These are phyloP conservation scores for Wickerhamiella cacticola DNA, from an alignment of 805 yeast species.

Conservation along the genomic window DNA sequence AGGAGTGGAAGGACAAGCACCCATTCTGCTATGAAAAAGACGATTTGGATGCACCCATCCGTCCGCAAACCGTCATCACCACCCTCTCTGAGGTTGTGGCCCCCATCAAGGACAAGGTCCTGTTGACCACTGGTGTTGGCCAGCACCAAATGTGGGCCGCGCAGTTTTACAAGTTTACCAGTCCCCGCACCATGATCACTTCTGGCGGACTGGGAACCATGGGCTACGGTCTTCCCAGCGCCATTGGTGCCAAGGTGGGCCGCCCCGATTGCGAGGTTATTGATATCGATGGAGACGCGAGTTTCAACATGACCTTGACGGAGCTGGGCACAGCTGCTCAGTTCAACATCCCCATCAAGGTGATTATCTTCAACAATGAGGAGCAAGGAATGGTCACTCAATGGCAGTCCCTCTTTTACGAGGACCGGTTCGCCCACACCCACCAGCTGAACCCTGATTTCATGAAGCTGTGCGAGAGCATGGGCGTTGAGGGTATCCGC, in stretches of 20 bases:
- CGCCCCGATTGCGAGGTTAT: slow-evolving; percentile 89
- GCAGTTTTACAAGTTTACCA: slow-evolving; percentile 88
- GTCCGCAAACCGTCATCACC: slow-evolving; percentile 83
- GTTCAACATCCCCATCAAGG: slow-evolving; percentile 81
- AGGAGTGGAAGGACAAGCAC: slow-evolving; percentile 72
- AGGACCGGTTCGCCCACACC: slow-evolving; percentile 94
- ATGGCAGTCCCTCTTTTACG: slow-evolving; percentile 97
- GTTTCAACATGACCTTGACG: slow-evolving; percentile 94
- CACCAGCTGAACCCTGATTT: slow-evolving; percentile 94
- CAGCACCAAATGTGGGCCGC: slow-evolving; percentile 99
- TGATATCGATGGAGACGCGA: slow-evolving; percentile 97
- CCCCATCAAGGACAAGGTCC: slow-evolving; percentile 54
- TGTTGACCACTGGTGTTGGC: slow-evolving; percentile 96
- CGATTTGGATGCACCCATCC: slow-evolving; percentile 46
- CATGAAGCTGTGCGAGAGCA: slow-evolving; percentile 82
- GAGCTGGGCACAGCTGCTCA: slow-evolving; percentile 93
- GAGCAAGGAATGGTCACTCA: slow-evolving; percentile 99
- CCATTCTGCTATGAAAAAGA: slow-evolving; percentile 77
- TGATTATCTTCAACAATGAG: slow-evolving; percentile 83
- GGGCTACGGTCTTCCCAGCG: slow-evolving; percentile 97
- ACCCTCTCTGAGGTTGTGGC: slow-evolving; percentile 66
- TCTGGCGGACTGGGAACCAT: slow-evolving; percentile 98
- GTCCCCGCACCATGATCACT: slow-evolving; percentile 89
- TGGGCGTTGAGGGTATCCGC: slow-evolving; percentile 80
- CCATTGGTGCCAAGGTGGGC: slow-evolving; percentile 96